Base-by-base conservation (phyloP, 768 basidiomycete genomes). In the Gloeophyllum trabeum region DNA sequence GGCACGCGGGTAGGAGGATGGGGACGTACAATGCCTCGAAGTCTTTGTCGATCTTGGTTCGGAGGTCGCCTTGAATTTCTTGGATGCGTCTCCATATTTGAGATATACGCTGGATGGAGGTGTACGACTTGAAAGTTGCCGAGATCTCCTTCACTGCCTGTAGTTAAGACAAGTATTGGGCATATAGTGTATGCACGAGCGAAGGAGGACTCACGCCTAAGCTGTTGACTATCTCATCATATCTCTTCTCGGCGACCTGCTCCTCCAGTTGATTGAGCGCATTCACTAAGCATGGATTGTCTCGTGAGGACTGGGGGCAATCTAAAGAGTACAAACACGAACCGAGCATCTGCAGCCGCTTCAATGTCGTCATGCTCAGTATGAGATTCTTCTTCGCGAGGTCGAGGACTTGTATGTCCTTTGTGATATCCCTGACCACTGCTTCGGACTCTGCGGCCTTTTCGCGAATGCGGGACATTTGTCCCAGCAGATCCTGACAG, bases 371-470 rank as follows among this genome's bases (percentile, higher is more conserved):
- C 77, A 98, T 92, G 52, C 86, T 88, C 20, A 76, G 63, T 16
- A 87, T 81, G 39, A 99, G 72, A 54, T 98, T 96, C 63, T 80
- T 82, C 73, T 98, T 97, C 14, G 90, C 92, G 25, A 86, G 64
- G 58, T 98, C 96, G 24, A 99, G 70, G 4, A 84, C 76, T 57
- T 97, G 93, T 38, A 99, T 98, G 60, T 99, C 96, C 49, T 87
- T 84, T 2, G 96, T 99, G 49, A 98, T 96, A 51, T 89, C 80
- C 41, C 85, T 74, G 20, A 98, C 96, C 38, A 98, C 89, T 1
- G 91, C 91, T 53, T 98, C 96, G 2, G 90, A 92, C 57, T 99
- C 96, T 1, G 90, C 87, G 0, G 94, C 92, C 56, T 97, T 97
- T 62, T 97, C 92, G 35, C 91, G 76, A 49, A 98, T 96, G 43